A percentile compares a stretch with the other conserved stretches of the same genome.
Conservation (phyloP, 306 rosid species). For the Rubus parviflorus region DNA sequence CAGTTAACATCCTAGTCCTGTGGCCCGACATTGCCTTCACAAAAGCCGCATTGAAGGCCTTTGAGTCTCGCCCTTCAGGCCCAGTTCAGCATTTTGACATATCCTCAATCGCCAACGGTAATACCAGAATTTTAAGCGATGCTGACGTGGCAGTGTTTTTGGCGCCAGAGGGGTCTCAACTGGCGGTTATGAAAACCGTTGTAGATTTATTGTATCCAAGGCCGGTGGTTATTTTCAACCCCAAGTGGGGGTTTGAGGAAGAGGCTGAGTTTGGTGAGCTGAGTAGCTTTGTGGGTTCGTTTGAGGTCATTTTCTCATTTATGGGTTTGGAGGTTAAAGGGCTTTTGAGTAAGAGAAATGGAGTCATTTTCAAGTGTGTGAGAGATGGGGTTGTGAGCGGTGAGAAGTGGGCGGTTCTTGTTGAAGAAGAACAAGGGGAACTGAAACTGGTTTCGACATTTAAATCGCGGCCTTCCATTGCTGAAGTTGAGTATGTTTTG, state of each 20-base stretch:
- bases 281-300: conserved; percentile 60
- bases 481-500: conserved; percentile 81
- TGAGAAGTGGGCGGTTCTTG: conserved; percentile 76
- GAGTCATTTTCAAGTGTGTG: conserved; percentile 72
- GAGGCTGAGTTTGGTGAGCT: conserved; percentile 61
- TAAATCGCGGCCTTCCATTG: conserved; percentile 61
- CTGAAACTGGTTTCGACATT: conserved; percentile 60
- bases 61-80: conserved; percentile 43
- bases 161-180: conserved; percentile 55
- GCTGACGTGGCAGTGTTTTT: conserved; percentile 65
- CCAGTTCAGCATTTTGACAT: conserved; percentile 53
- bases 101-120: conserved; percentile 37
- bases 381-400: conserved; percentile 87
- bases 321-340: conserved; percentile 89
- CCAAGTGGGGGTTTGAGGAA: conserved; percentile 81
- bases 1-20: conserved; percentile 41
- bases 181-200: conserved; percentile 43
- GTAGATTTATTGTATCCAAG: conserved; percentile 60
- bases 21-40: conserved; percentile 53
- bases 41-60: conserved; percentile 51
- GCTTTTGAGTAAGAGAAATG: conserved; percentile 65
- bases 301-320: conserved; percentile 79
- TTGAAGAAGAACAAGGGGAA: conserved; percentile 75
- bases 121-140: conserved; percentile 42
- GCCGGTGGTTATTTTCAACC: conserved; percentile 82